Base-by-base conservation (phyloP, 2,329 filamentous ascomycete species). In the Colletotrichum tofieldiae region DNA sequence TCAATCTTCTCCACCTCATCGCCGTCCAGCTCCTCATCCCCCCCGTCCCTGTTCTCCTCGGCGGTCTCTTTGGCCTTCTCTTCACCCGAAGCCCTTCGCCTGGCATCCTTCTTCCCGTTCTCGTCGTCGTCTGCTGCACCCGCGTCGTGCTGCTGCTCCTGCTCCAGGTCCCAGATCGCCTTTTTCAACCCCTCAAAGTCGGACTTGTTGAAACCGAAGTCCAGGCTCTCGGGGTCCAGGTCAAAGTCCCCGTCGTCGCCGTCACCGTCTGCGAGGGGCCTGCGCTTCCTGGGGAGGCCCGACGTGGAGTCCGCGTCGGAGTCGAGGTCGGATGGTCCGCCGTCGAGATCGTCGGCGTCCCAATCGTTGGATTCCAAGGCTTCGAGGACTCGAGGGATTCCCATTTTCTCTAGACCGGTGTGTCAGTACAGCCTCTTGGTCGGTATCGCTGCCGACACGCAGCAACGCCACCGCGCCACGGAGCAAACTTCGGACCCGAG, bases 281-380 rank as follows among this genome's bases (percentile, higher is more conserved):
- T 77, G 62, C 51, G 76, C 75, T 71, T 83, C 29, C 82, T 80
- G 1, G 81, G 78, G 75, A 78, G 26, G 65, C 67, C 69, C 76
- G 59, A 49, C 5, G 23, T 71, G 1, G 81, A 76, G 49, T 82
- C 80, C 2, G 20, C 72, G 65, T 81, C 76, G 0, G 80, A 80
- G 68, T 83, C 81, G 7, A 78, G 78, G 26, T 81, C 77, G 11
- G 75, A 78, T 20, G 75, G 78, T 8, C 59, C 75, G 11, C 55
- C 51, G 67, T 56, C 67, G 35, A 75, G 76, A 14, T 75, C 74
- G 64, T 82, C 80, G 2, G 43, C 70, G 26, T 67, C 54, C 91
- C 91, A 93, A 79, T 92, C 91, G 77, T 92, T 93, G 20, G 90
- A 84, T 77, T 93, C 87, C 18, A 93, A 80, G 0, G 91, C 91